These are phyloP conservation scores for Fraxinus dipetala DNA, from an alignment of 305 asterid genomes.

Conservation along the genomic window DNA sequence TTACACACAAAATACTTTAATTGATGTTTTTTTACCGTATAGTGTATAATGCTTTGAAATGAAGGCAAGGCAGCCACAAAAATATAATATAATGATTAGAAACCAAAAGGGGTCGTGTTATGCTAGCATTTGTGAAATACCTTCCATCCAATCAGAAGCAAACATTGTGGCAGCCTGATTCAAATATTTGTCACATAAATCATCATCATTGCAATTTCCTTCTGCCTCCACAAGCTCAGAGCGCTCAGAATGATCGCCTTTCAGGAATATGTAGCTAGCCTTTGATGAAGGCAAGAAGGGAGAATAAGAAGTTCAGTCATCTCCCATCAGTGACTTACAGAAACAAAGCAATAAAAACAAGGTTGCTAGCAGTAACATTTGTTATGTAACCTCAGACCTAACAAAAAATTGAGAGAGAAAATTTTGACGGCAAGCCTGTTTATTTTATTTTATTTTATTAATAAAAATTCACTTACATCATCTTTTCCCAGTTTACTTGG, in stretches of 20 bases:
- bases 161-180: constrained; percentile 52
- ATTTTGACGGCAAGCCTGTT: background rate
- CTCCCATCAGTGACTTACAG: constrained; percentile 19
- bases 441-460: background rate
- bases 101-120: constrained; percentile 12
- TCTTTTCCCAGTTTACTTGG: background rate
- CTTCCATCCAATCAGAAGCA: constrained; percentile 58
- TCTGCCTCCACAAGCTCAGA: constrained; percentile 47
- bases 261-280: constrained; percentile 69
- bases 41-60: constrained; percentile 18
- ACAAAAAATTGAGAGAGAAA: background rate
- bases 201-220: constrained; percentile 45
- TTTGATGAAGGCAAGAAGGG: constrained; percentile 37
- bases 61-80: constrained; percentile 9
- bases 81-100: constrained; percentile 15
- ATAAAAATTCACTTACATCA: background rate
- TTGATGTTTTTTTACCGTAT: background rate
- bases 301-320: constrained; percentile 27
- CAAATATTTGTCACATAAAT: constrained; percentile 56
- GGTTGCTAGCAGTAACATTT: constrained; percentile 17
- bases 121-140: constrained; percentile 37
- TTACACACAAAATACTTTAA: background rate
- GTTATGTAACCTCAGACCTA: background rate
- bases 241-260: constrained; percentile 57
- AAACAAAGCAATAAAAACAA: constrained; percentile 9